phyloP scores from a whole-genome alignment of 108 stramenopile species.

The Fragilaria crotonensis region DNA sequence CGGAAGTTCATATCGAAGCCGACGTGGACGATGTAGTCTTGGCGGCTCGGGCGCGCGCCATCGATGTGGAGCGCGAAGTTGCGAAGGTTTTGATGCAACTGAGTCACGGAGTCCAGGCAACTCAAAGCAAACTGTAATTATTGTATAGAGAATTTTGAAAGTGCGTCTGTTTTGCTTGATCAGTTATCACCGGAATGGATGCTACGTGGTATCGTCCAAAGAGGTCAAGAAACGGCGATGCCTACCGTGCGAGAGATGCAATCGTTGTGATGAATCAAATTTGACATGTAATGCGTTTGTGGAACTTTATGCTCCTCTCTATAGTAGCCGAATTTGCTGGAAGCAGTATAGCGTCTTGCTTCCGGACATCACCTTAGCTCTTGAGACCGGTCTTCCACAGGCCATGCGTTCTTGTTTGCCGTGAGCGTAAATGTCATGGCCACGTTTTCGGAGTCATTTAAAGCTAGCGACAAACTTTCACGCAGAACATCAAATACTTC shows the following conservation, averaged over 20 bases:
- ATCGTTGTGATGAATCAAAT: too few species aligned
- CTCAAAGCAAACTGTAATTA: not conserved
- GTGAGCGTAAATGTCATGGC: conserved; percentile 6
- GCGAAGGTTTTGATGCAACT: not conserved
- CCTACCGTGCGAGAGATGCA: too few species aligned
- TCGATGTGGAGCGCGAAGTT: conserved; percentile 12
- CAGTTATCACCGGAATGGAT: too few species aligned
- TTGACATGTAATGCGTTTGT: too few species aligned
- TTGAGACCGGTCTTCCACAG: not conserved
- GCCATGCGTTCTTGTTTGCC: conserved; percentile 11
- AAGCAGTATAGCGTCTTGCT: too few species aligned
- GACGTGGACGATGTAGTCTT: conserved; percentile 61
- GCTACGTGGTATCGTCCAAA: too few species aligned
- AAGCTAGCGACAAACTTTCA: conserved; percentile 2
- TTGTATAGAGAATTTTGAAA: too few species aligned
- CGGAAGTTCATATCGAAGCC: conserved; percentile 49
- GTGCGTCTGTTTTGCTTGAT: too few species aligned
- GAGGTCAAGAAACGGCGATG: too few species aligned
- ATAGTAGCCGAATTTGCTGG: too few species aligned
- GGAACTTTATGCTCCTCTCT: too few species aligned
- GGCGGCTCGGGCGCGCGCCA: conserved; percentile 28
- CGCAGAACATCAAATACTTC: conserved; percentile 11
- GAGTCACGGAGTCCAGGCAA: not conserved
- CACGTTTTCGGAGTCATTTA: not conserved
- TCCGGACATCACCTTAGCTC: too few species aligned